These are phyloP conservation scores for Gracilaria domingensis DNA, from an alignment of 23 red algal species.

Conservation along the genomic window DNA sequence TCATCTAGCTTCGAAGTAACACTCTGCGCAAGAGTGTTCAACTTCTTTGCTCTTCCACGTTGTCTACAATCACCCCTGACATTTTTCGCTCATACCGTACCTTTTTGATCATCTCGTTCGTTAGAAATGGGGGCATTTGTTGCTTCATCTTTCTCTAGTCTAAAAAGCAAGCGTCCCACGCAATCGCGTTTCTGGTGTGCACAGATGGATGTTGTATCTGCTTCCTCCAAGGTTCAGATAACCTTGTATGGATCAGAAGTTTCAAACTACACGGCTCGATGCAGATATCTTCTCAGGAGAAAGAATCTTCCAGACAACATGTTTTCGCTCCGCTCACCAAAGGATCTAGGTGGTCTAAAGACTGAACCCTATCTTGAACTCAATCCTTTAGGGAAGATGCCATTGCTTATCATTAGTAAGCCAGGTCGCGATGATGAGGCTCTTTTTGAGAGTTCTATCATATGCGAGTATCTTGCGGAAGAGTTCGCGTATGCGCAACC, in stretches of 20 bases:
- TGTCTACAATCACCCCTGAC: too few relatives aligned
- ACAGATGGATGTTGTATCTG: neutral
- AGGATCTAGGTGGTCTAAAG: conserved; percentile 64
- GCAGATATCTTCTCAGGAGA: conserved; percentile 63
- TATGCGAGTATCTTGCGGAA: conserved; percentile 84
- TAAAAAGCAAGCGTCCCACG: neutral
- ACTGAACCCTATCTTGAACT: conserved; percentile 62
- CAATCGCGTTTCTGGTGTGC: neutral
- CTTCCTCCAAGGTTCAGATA: conserved; percentile 23
- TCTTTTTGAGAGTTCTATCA: conserved; percentile 80
- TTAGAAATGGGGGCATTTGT: neutral
- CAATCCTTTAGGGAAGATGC: conserved; percentile 84
- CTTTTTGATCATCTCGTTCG: neutral
- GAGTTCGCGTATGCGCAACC: conserved; percentile 44
- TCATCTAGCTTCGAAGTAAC: too few relatives aligned
- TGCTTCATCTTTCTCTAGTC: neutral
- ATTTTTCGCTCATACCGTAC: too few relatives aligned
- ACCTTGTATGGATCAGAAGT: conserved; percentile 69
- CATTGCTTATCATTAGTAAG: conserved; percentile 37
- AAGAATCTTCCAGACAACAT: conserved; percentile 51
- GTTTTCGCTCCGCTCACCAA: conserved; percentile 54
- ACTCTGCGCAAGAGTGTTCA: too few relatives aligned
- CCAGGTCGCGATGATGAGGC: conserved; percentile 23
- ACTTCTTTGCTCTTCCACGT: too few relatives aligned
- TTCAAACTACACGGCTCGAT: conserved; percentile 79